Evolutionary conservation across 164 flowering plant species (phyloP).

Genomic region (Vitis labrusca): DNA sequence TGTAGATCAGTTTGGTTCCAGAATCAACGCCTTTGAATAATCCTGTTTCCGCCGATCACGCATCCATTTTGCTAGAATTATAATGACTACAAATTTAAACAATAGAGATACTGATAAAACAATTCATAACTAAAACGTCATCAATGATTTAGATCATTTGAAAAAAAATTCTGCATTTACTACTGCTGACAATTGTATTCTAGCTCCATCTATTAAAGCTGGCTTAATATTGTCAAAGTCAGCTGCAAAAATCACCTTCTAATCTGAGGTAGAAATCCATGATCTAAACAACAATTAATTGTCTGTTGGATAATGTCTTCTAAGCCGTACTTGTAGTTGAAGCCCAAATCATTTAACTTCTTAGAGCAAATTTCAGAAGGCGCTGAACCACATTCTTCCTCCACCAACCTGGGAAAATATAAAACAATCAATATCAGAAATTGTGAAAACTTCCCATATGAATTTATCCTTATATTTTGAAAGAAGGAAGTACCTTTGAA

Average conservation of each 20-base stretch:
- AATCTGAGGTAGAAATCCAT: slow-evolving; percentile 41
- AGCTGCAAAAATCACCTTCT: slow-evolving; percentile 2
- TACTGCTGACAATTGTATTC: background rate
- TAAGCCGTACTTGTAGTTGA: slow-evolving; percentile 46
- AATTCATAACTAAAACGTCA: slow-evolving; percentile 1
- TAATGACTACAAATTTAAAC: background rate
- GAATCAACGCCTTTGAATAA: background rate
- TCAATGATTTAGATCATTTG: background rate
- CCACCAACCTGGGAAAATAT: slow-evolving; percentile 29
- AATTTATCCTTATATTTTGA: background rate
- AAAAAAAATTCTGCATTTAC: background rate
- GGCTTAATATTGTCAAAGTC: background rate
- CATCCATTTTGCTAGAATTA: background rate
- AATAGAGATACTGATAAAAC: background rate
- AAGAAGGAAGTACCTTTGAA: slow-evolving; percentile 31
- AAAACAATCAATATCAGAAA: background rate
- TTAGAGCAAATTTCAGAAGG: slow-evolving; percentile 59
- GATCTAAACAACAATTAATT: slow-evolving; percentile 31
- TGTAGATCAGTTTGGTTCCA: background rate
- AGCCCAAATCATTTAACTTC: slow-evolving; percentile 63
- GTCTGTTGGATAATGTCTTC: slow-evolving; percentile 50
- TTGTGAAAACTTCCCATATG: background rate
- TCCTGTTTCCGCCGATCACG: background rate
- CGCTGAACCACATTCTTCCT: slow-evolving; percentile 18
- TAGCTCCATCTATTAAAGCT: background rate